Percentiles rank a stretch among this genome's conserved stretches.
Evolutionary conservation across 2,329 filamentous ascomycete species (phyloP).

Genomic region (Ambrosiella xylebori): DNA sequence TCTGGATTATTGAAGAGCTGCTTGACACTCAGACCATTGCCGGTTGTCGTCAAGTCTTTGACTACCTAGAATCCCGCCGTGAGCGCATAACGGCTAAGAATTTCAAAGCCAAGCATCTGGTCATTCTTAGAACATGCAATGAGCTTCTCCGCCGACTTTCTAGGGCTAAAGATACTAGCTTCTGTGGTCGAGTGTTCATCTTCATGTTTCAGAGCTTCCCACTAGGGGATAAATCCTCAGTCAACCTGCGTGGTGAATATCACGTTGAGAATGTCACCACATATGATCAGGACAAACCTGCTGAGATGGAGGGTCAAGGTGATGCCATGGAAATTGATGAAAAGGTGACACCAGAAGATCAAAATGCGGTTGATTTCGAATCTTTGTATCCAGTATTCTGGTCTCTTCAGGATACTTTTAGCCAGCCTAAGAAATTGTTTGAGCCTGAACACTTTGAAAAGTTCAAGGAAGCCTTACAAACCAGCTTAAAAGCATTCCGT

Average conservation of each 20-base stretch:
- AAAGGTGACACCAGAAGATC: slow-evolving; percentile 25
- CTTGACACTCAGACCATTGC: slow-evolving; percentile 91
- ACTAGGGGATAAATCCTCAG: slow-evolving; percentile 87
- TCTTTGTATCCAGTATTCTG: slow-evolving; percentile 82
- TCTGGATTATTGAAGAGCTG: slow-evolving; percentile 86
- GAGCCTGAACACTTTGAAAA: slow-evolving; percentile 52
- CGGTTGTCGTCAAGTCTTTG: slow-evolving; percentile 79
- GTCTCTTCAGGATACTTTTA: slow-evolving; percentile 83
- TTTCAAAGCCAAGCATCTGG: slow-evolving; percentile 67
- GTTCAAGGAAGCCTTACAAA: slow-evolving; percentile 63
- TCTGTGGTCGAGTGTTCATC: slow-evolving; percentile 94
- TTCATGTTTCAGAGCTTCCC: slow-evolving; percentile 98
- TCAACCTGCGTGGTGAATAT: slow-evolving; percentile 90
- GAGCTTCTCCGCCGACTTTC: slow-evolving; percentile 84
- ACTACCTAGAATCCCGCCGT: slow-evolving; percentile 83
- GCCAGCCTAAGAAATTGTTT: slow-evolving; percentile 72
- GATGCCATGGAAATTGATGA: slow-evolving; percentile 49
- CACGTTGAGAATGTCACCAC: slow-evolving; percentile 87
- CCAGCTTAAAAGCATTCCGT: slow-evolving; percentile 40
- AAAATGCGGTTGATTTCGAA: slow-evolving; percentile 35
- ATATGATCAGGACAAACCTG: slow-evolving; percentile 43
- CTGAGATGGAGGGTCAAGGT: slow-evolving; percentile 18
- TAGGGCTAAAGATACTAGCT: slow-evolving; percentile 90
- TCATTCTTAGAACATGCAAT: slow-evolving; percentile 88
- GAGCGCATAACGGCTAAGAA: slow-evolving; percentile 70